Conservation (phyloP, 305 asterid genomes). For the Coffea humblotiana region DNA sequence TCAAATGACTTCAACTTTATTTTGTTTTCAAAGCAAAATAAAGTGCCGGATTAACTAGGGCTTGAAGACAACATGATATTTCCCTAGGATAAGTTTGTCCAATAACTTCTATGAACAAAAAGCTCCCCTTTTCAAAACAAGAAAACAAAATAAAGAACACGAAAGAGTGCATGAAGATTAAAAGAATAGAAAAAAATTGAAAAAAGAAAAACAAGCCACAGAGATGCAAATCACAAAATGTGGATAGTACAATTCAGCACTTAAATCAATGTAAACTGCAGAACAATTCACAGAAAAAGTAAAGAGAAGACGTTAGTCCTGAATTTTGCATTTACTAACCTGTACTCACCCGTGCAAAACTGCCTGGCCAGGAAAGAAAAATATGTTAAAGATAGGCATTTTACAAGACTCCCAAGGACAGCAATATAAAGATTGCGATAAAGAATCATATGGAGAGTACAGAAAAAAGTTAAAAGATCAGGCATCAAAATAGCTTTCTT, state of each 20-base stretch:
- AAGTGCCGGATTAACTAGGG: not conserved
- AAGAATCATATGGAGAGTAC: not conserved
- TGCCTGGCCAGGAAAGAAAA: conserved; percentile 51
- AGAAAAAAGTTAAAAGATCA: not conserved
- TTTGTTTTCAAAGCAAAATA: not conserved
- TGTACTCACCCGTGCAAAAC: conserved; percentile 90
- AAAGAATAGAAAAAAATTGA: not conserved
- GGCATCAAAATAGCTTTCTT: not conserved
- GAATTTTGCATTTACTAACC: conserved; percentile 40
- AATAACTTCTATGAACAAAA: too few species aligned
- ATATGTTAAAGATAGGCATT: not conserved
- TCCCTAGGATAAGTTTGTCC: not conserved
- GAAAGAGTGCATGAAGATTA: too few species aligned
- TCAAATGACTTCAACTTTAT: not conserved
- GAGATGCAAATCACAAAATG: not conserved
- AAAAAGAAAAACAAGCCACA: not conserved
- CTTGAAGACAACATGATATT: not conserved
- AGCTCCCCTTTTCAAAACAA: not conserved
- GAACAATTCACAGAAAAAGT: not conserved
- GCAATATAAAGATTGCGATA: not conserved
- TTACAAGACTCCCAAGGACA: not conserved
- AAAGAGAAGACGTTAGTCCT: not conserved
- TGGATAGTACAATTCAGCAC: not conserved
- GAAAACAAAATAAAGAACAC: not conserved
- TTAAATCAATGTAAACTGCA: conserved; percentile 2